Evolutionary conservation across 176 grass and related monocot genomes (phyloP).

Genomic region (Cenchrus americanus): DNA sequence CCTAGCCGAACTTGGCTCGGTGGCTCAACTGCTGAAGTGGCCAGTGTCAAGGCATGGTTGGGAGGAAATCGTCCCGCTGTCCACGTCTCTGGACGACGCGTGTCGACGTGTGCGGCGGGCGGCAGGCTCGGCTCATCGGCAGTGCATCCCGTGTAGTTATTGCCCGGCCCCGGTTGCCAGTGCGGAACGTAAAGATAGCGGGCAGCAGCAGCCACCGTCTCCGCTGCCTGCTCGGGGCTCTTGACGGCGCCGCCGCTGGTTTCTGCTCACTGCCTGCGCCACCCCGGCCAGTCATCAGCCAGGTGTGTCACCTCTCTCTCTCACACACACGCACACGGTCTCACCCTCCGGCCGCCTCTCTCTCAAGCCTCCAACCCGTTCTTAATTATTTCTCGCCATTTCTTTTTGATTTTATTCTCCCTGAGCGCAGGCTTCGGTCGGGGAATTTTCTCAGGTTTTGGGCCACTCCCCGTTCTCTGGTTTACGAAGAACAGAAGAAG

Average conservation of each 20-base stretch:
- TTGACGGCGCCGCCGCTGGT: neutral
- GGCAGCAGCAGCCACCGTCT: neutral
- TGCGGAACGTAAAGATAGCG: neutral
- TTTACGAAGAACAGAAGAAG: too few species aligned
- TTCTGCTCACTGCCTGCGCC: neutral
- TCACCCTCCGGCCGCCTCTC: too few species aligned
- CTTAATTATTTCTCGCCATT: too few species aligned
- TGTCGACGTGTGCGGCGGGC: neutral
- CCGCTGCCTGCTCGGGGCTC: neutral
- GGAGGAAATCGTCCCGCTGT: neutral
- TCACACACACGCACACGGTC: neutral
- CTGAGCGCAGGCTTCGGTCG: too few species aligned
- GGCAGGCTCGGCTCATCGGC: neutral
- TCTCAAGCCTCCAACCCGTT: too few species aligned
- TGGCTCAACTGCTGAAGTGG: too few species aligned
- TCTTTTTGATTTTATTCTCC: too few species aligned
- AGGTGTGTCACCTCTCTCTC: neutral
- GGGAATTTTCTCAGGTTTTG: too few species aligned
- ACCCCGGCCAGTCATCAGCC: too few species aligned
- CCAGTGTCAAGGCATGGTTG: too few species aligned
- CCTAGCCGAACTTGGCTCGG: neutral
- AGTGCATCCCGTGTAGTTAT: neutral
- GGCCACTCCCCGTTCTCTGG: too few species aligned
- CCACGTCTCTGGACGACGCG: neutral
- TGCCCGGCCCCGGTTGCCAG: neutral